Conservation (phyloP, 495 filamentous ascomycete species). For the Acidomyces sp. region DNA sequence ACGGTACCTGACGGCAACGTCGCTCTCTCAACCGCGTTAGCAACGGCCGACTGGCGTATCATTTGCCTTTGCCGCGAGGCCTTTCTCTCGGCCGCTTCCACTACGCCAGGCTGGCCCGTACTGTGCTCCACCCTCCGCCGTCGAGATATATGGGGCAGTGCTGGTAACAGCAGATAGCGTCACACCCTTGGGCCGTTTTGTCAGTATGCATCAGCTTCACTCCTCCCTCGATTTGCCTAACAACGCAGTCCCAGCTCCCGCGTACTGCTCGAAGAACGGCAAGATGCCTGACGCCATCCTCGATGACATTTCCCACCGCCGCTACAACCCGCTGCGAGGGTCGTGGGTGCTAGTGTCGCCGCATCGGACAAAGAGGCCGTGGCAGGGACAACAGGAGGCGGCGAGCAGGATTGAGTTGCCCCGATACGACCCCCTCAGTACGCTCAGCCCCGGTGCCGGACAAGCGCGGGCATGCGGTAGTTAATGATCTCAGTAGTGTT, state of each 20-base stretch:
- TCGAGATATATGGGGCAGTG: neutral
- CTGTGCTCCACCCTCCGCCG: neutral
- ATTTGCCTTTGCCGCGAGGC: too few relatives aligned
- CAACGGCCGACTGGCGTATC: too few relatives aligned
- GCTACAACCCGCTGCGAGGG: constrained; percentile 82
- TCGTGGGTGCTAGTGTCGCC: constrained; percentile 90
- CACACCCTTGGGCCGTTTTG: too few relatives aligned
- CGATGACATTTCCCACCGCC: constrained; percentile 90
- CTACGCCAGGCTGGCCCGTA: neutral
- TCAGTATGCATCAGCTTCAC: constrained; percentile 10
- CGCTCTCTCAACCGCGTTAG: too few relatives aligned
- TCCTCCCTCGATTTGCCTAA: constrained; percentile 3
- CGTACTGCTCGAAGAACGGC: constrained; percentile 1
- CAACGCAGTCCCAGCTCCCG: neutral
- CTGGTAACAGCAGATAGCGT: neutral
- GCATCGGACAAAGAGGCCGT: constrained; percentile 89
- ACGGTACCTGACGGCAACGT: too few relatives aligned
- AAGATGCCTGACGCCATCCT: constrained; percentile 59
- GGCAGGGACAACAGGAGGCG: constrained; percentile 93
- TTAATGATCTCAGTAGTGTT: constrained; percentile 42
- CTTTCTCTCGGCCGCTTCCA: neutral
- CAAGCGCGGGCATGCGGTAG: neutral
- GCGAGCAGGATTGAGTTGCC: constrained; percentile 66
- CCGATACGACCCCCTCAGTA: constrained; percentile 61
- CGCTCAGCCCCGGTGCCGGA: constrained; percentile 11